Evolutionary conservation across 2,329 filamentous ascomycete species (phyloP).

Genomic region (Cladosporium sp.): DNA sequence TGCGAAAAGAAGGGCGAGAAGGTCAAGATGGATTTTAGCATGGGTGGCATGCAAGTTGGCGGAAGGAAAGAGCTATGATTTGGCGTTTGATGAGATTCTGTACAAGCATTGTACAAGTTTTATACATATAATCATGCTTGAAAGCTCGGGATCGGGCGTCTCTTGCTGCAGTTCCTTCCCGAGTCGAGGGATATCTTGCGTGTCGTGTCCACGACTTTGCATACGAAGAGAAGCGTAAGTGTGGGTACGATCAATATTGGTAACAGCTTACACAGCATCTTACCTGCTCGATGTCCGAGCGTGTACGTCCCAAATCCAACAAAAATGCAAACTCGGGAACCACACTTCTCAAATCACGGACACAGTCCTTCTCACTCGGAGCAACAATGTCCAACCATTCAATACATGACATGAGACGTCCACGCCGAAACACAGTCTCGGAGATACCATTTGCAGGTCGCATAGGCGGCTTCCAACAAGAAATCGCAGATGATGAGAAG

Average conservation of each 20-base stretch:
- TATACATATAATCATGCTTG: background rate
- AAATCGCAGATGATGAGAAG: slow-evolving; percentile 32
- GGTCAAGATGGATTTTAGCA: slow-evolving; percentile 28
- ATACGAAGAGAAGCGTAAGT: background rate
- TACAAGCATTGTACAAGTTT: background rate
- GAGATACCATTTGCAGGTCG: slow-evolving; percentile 35
- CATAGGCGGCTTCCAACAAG: slow-evolving; percentile 40
- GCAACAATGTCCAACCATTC: background rate
- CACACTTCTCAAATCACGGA: background rate
- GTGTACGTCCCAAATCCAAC: background rate
- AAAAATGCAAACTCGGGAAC: background rate
- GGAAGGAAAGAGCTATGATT: slow-evolving; percentile 35
- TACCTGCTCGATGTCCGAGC: background rate
- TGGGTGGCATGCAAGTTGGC: slow-evolving; percentile 12
- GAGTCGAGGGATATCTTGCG: background rate
- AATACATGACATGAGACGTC: background rate
- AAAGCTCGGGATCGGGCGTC: background rate
- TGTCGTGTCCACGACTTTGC: background rate
- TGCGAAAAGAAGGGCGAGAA: slow-evolving; percentile 30
- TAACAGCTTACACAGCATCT: slow-evolving; percentile 18
- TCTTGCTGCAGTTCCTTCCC: background rate
- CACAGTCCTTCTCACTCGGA: background rate
- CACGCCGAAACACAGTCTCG: background rate
- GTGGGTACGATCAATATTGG: background rate
- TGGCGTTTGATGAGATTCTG: background rate